Evolutionary conservation across 2,329 filamentous ascomycete species (phyloP), one percentile per base, ranked within the genome.

Genomic region (Penicillium psychrosexuale): DNA sequence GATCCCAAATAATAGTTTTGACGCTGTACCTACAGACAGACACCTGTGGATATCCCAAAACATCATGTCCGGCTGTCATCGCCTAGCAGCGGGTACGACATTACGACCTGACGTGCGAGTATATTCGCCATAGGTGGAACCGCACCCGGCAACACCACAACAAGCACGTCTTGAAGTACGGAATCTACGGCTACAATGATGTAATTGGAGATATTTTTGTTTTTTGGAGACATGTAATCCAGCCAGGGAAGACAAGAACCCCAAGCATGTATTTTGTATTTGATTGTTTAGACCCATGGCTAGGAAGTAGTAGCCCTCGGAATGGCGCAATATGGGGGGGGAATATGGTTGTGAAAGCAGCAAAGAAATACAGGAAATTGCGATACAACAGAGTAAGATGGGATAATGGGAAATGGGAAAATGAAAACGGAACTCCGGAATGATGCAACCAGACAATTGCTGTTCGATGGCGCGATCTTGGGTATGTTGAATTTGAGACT

Each of bases 291-390:
- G 40, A 42, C 46, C 24, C 44, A 34, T 27, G 51, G 31, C 46
- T 54, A 54, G 39, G 19, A 49, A 49, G 36, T 49, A 53, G 46
- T 54, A 50, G 46, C 43, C 22, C 3, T 30, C 51, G 39, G 17
- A 28, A 13, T 36, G 28, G 22, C 52, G 52, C 52, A 27, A 28
- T 42, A 27, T 24, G 17, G 42, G 34, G 42, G 34, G 51, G 52
- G 52, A 55, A 55, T 55, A 55, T 55, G 1, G 52, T 55, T 54
- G 45, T 54, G 45, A 54, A 34, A 39, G 7, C 36, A 13, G 50
- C 24, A 24, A 12, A 7, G 31, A 44, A 51, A 36, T 28, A 34
- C 48, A 19, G 30, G n/a, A 12, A 19, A 7, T 47, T 48, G 47
- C 6, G 28, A 40, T 17, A 40, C 12, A 13, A 11, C 5, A 13